Evolutionary conservation across 192 early-diverging fungal species (phyloP).

Genomic region (Podila verticillata): DNA sequence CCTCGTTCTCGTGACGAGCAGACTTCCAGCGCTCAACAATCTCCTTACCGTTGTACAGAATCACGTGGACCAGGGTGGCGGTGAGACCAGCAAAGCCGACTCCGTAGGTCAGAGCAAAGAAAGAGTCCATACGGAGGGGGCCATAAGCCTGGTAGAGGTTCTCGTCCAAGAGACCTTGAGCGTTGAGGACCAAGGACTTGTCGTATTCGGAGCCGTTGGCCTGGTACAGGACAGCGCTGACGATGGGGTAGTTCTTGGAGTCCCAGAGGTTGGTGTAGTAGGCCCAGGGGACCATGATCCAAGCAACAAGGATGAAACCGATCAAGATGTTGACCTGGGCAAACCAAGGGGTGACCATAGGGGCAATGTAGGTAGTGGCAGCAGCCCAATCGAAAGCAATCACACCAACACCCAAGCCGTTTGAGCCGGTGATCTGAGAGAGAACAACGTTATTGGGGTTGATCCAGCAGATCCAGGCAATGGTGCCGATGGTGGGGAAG

Average conservation of each 20-base stretch:
- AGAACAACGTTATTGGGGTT: conserved; percentile 36
- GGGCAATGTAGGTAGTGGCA: conserved; percentile 48
- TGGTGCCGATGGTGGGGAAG: conserved; percentile 48
- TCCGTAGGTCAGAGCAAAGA: conserved; percentile 68
- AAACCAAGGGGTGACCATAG: conserved; percentile 50
- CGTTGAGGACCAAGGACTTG: conserved; percentile 30
- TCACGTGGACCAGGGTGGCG: conserved; percentile 68
- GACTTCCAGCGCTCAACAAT: conserved; percentile 62
- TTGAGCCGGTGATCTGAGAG: conserved; percentile 46
- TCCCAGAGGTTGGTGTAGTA: conserved; percentile 59
- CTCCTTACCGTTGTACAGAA: conserved; percentile 70
- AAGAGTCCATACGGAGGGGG: conserved; percentile 59
- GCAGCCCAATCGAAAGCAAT: conserved; percentile 68
- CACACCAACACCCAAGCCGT: conserved; percentile 59
- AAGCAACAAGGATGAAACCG: conserved; percentile 57
- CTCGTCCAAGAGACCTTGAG: conserved; percentile 42
- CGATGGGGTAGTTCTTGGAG: conserved; percentile 39
- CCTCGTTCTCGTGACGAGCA: conserved; percentile 52
- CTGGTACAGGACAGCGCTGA: conserved; percentile 36
- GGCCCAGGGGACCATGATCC: conserved; percentile 57
- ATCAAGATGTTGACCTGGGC: conserved; percentile 53
- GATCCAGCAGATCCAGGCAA: conserved; percentile 59
- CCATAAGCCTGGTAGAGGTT: conserved; percentile 58
- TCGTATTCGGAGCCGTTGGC: conserved; percentile 33
- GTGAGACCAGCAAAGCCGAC: conserved; percentile 67